Conservation (phyloP, 78 protist genomes). For the Isochrysis galbana region DNA sequence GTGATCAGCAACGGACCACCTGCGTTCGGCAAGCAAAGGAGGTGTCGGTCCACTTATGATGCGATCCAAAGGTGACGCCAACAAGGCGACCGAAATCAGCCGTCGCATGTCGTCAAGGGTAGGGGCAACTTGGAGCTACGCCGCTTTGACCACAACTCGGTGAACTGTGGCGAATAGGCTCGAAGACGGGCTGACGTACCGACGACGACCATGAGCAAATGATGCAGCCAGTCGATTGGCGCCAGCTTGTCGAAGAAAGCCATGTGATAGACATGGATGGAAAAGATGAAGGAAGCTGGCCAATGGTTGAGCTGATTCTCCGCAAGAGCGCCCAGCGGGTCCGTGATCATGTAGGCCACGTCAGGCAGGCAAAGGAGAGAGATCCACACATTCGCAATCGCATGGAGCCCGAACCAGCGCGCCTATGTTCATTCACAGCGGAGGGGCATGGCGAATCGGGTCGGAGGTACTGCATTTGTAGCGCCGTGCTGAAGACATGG, state of each 20-base stretch:
- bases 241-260: background rate
- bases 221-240: slow-evolving; percentile 33
- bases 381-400: background rate
- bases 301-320: background rate
- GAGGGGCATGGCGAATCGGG: too few species aligned
- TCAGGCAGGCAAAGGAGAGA: background rate
- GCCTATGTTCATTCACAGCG: too few species aligned
- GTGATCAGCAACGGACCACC: slow-evolving; percentile 18
- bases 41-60: background rate
- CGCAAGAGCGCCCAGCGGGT: background rate
- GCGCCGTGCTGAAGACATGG: too few species aligned
- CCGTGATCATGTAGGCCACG: background rate
- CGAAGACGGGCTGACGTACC: too few species aligned
- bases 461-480: too few species aligned
- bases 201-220: slow-evolving; percentile 30
- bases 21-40: background rate
- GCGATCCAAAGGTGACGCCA: background rate
- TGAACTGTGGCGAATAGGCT: too few species aligned
- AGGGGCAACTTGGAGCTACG: too few species aligned
- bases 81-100: too few species aligned
- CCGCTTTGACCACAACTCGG: too few species aligned
- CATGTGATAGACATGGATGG: slow-evolving; percentile 48
- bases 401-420: slow-evolving; percentile 24
- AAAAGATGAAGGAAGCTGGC: background rate
- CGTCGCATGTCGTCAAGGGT: too few species aligned